Base-by-base conservation (phyloP, 2,329 filamentous ascomycete species). In the Fusarium sp. region DNA sequence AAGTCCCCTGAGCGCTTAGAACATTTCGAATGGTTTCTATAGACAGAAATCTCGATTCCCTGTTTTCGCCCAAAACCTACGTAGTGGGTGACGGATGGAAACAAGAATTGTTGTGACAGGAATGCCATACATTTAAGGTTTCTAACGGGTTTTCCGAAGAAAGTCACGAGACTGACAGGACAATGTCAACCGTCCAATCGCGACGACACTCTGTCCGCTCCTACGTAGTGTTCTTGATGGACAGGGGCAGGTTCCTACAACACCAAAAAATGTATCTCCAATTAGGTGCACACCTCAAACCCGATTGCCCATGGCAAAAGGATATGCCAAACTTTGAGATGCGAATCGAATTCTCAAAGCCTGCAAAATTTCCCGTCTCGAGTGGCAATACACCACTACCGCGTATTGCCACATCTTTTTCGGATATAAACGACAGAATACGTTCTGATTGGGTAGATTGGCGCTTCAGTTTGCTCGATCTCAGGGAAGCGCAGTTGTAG, bases 401-500 rank as follows among this genome's bases (percentile, higher is more conserved):
- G 38, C 48, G 45, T 60, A 44, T 71, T 48, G 70, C 67, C 62
- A 75, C 65, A 50, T 42, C 28, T 57, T 28, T 22, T 47, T 70
- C 51, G 47, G 68, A 76, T 67, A 36, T 50, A 45, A 51, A 55
- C 44, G 53, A 64, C 28, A 26, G 51, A 45, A 64, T 30, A 33
- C 38, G 4, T 22, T 72, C 53, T 63, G 31, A 77, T 77, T 77
- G 71, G 73, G 6, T 39, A 36, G 12, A 13, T 60, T 58, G 45
- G 31, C 59, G 67, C 60, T 67, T 28, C 42, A 45, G 50, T 45
- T 47, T 45, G 55, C 42, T 64, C 74, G 80, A 82, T 80, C 76
- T 71, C 44, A 14, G 63, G 35, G 70, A 78, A 71, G 66, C 73
- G 75, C 78, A 73, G 67, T 48, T 31, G 64, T 81, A 79, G 79